Conservation (phyloP, 305 asterid genomes). For the Solanum hybrid region DNA sequence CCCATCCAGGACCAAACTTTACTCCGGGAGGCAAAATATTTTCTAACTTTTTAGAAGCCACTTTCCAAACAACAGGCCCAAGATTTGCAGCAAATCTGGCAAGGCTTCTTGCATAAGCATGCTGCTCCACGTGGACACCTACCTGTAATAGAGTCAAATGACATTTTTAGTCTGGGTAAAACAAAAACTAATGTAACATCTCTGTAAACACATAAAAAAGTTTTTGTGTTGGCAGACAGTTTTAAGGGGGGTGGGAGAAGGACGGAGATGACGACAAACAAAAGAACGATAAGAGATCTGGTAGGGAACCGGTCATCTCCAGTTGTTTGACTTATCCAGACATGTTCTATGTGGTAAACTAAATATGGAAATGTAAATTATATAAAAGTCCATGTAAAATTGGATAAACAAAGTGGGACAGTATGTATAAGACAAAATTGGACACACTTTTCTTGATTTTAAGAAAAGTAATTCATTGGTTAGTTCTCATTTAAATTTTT, state of each 20-base stretch:
- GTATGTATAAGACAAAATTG: not conserved
- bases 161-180: not conserved
- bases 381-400: not conserved
- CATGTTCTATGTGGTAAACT: not conserved
- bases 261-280: not conserved
- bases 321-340: not conserved
- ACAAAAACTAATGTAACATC: not conserved
- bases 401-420: not conserved
- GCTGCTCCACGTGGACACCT: constrained; percentile 53
- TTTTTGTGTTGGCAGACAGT: not conserved
- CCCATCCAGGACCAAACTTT: constrained; percentile 93
- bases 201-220: not conserved
- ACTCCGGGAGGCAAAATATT: constrained; percentile 59
- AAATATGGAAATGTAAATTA: not conserved
- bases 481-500: not conserved
- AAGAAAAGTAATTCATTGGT: not conserved
- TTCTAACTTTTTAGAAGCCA: constrained; percentile 60
- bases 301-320: not conserved
- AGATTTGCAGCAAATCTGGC: constrained; percentile 74
- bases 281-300: not conserved
- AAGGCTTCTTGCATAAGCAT: constrained; percentile 65
- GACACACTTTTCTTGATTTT: not conserved
- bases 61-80: constrained; percentile 68
- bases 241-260: not conserved
- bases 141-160: constrained; percentile 33